These are phyloP conservation scores for Biscutella laevigata DNA, from an alignment of 441 rosid genomes.

Conservation along the genomic window DNA sequence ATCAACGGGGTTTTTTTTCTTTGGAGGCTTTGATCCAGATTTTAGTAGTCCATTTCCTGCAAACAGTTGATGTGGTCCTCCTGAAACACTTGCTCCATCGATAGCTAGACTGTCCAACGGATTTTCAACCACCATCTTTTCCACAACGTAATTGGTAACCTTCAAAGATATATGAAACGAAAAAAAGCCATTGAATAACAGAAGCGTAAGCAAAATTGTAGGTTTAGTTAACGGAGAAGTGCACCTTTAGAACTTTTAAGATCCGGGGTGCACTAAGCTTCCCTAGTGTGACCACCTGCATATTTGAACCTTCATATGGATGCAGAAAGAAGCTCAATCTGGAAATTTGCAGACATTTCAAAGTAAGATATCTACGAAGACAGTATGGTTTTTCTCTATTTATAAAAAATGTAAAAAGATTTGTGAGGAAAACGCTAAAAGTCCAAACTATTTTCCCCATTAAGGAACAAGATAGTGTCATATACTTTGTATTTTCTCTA, in stretches of 20 bases:
- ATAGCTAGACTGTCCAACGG: constrained; percentile 50
- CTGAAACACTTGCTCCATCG: constrained; percentile 64
- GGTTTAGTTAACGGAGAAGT: not conserved
- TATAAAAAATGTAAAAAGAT: constrained; percentile 2
- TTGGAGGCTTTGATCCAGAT: constrained; percentile 63
- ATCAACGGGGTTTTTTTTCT: no score
- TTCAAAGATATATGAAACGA: constrained; percentile 30
- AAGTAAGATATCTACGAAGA: constrained; percentile 4
- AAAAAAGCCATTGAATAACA: constrained; percentile 2
- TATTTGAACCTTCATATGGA: constrained; percentile 81
- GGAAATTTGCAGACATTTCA: constrained; percentile 25
- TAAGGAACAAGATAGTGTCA: constrained; percentile 12
- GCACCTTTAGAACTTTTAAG: constrained; percentile 92
- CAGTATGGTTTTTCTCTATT: not conserved
- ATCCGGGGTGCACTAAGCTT: constrained; percentile 97
- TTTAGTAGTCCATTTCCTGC: constrained; percentile 63
- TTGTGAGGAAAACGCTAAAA: constrained; percentile 4
- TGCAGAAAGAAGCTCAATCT: constrained; percentile 98
- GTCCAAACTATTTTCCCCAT: not conserved
- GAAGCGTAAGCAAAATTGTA: not conserved
- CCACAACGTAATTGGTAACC: constrained; percentile 97
- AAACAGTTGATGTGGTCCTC: constrained; percentile 51
- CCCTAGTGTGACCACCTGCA: constrained; percentile 86
- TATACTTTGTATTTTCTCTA: constrained; percentile 87
- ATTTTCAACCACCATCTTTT: constrained; percentile 91